Conservation (phyloP, 768 basidiomycete species). For the Lactarius pseudohatsudake region DNA sequence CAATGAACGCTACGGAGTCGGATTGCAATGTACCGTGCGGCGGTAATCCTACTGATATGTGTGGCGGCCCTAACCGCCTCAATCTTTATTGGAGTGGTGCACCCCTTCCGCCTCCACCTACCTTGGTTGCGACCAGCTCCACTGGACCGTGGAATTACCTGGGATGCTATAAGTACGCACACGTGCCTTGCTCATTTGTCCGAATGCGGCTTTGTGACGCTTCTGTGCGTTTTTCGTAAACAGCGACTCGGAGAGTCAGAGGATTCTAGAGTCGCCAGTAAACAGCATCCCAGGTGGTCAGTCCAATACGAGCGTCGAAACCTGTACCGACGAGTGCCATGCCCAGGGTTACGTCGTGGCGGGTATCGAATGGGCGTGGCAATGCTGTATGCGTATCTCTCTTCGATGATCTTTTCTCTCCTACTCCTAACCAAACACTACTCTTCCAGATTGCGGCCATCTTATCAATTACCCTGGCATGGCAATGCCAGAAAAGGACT, state of each 20-base stretch:
- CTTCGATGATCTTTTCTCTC: background rate
- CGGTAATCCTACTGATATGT: background rate
- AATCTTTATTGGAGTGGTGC: background rate
- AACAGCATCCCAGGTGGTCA: background rate
- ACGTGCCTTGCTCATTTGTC: background rate
- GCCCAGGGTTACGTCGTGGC: background rate
- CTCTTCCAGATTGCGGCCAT: background rate
- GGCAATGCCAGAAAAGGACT: background rate
- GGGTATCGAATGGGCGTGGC: background rate
- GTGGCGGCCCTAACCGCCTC: background rate
- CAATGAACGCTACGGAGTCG: background rate
- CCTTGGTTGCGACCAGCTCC: background rate
- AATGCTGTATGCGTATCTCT: background rate
- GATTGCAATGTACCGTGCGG: background rate
- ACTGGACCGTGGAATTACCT: background rate
- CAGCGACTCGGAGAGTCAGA: background rate
- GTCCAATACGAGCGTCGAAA: background rate
- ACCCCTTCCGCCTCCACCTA: background rate
- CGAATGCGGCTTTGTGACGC: background rate
- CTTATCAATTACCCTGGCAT: background rate
- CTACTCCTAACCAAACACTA: background rate
- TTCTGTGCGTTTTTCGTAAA: background rate
- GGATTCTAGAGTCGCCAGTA: too few relatives aligned
- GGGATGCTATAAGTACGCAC: background rate
- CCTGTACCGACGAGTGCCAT: background rate